Percentiles rank a stretch among this genome's conserved stretches.
Evolutionary conservation across 441 rosid genomes (phyloP).

Genomic region (Iberis amara): DNA sequence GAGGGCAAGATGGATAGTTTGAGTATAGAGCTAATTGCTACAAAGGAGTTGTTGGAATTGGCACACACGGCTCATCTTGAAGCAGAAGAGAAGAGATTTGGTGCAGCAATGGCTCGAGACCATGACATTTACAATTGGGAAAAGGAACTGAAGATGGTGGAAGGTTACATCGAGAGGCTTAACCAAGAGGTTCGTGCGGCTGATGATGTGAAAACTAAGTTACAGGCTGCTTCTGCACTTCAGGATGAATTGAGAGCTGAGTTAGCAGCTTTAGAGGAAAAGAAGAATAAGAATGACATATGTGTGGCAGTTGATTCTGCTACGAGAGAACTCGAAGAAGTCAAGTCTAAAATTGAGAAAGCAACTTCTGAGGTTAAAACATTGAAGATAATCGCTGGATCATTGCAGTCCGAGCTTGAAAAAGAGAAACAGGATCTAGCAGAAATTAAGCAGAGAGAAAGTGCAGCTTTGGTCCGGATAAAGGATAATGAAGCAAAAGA

Average conservation of each 20-base stretch:
- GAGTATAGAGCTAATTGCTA: conserved; percentile 69
- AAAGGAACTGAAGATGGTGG: conserved; percentile 76
- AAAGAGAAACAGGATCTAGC: conserved; percentile 52
- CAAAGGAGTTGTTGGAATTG: conserved; percentile 71
- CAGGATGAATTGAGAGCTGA: conserved; percentile 64
- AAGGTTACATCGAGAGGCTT: conserved; percentile 68
- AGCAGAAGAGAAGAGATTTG: conserved; percentile 78
- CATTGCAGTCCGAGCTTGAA: conserved; percentile 64
- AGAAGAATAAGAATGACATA: conserved; percentile 38
- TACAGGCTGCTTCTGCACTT: conserved; percentile 56
- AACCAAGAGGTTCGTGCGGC: conserved; percentile 59
- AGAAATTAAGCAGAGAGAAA: conserved; percentile 55
- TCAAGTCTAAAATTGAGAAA: conserved; percentile 66
- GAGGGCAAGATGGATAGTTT: conserved; percentile 76
- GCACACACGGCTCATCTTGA: conserved; percentile 77
- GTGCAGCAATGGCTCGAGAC: conserved; percentile 74
- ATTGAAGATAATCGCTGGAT: conserved; percentile 60
- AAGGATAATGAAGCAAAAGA: conserved; percentile 55
- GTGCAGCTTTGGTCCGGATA: conserved; percentile 40
- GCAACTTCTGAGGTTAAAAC: conserved; percentile 64
- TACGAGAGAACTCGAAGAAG: conserved; percentile 76
- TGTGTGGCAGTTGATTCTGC: conserved; percentile 69
- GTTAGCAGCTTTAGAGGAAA: conserved; percentile 56
- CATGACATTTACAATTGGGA: conserved; percentile 81
- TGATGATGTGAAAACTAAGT: conserved; percentile 60